Base-by-base conservation (phyloP, 1,284 basidiomycete genomes). In the Hymenochaete sp. region DNA sequence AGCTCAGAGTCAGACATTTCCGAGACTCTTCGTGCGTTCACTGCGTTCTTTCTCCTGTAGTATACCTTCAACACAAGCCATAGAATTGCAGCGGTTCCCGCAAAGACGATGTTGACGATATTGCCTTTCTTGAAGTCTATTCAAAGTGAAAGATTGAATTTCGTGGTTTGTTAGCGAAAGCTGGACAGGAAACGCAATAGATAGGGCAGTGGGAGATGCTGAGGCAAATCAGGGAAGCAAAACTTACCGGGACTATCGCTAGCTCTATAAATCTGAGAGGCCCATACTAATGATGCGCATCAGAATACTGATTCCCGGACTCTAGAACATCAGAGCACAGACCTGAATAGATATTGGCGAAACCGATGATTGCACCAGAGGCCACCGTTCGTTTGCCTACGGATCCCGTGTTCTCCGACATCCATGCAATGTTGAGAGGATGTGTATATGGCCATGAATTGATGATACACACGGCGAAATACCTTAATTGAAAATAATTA, bases 401-500 rank as follows among this genome's bases (percentile, higher is more conserved):
- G 45, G 59, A 62, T 51, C 62, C 64, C 1, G 63, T 65, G 43
- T 67, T 67, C 45, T 67, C 65, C 2, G 64, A 62, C 59, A 67
- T 64, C 65, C 65, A 67, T 1, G 64, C 65, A 31, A 67, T 62
- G 38, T 65, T 65, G 24, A 67, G 50, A 1, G 65, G 64, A 47
- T 67, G 65, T 1, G 62, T 65, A 25, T 59, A 62, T 2, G 65
- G 65, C 65, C 65, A 67, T 3, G 61, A 62, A 7, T 63, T 61
- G 1, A 65, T 58, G 28, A 65, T 48, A 4, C 65, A 53, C 3
- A 61, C 65, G 2, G 63, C 64, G 24, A 64, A 53, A 41, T 65
- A 60, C 42, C 59, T 60, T 24, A 3, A 32, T n/a, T n/a, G n/a
- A 11, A n/a, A 44, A 31, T 9, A 11, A 11, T 10, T 1, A 21